Conservation (phyloP, 306 rosid species). For the Bauhinia variegata region DNA sequence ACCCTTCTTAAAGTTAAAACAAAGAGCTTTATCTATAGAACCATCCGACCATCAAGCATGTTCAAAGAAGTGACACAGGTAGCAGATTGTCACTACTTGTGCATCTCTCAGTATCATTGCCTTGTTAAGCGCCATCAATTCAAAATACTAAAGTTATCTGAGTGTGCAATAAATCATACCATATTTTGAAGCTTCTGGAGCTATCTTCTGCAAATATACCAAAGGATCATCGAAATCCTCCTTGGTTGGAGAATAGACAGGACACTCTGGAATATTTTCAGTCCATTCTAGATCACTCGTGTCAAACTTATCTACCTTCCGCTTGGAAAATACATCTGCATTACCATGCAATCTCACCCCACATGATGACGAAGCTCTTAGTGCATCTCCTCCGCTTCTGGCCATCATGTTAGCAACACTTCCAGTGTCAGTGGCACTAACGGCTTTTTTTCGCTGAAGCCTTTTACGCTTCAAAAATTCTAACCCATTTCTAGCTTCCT, state of each 20-base stretch:
- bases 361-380: conserved; percentile 69
- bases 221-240: conserved; percentile 95
- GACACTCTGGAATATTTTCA: conserved; percentile 81
- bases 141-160: background rate
- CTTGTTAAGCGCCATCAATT: background rate
- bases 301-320: conserved; percentile 85
- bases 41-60: background rate
- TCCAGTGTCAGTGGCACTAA: conserved; percentile 46
- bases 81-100: background rate
- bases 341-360: conserved; percentile 69
- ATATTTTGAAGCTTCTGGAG: conserved; percentile 93
- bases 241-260: conserved; percentile 83
- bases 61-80: conserved; percentile 7
- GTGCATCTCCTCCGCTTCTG: conserved; percentile 95
- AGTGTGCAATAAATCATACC: conserved; percentile 51
- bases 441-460: conserved; percentile 71
- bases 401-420: conserved; percentile 58
- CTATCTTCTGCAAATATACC: conserved; percentile 87
- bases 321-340: conserved; percentile 58
- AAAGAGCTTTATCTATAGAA: background rate
- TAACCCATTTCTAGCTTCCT: conserved; percentile 75
- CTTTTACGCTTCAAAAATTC: conserved; percentile 72
- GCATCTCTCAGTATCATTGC: conserved; percentile 1
- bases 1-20: background rate
- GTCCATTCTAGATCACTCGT: conserved; percentile 87